Evolutionary conservation across 345 rosid genomes (phyloP).

Genomic region (Hypericum perforatum): DNA sequence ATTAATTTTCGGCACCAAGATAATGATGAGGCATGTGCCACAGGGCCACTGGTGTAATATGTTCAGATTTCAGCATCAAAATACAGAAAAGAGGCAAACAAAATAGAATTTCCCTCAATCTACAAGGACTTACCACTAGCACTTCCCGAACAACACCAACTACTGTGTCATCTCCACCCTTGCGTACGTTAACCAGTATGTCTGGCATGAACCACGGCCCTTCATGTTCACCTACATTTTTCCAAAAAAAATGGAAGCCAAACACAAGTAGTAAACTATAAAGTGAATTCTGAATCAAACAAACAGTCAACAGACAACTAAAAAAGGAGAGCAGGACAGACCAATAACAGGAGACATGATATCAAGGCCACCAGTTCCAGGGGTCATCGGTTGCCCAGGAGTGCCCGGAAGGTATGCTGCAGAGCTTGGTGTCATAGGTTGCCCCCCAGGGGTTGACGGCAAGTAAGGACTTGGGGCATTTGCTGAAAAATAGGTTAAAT

Average conservation of each 20-base stretch:
- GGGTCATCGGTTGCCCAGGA: constrained; percentile 99
- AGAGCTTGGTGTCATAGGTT: constrained; percentile 89
- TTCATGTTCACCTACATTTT: constrained; percentile 48
- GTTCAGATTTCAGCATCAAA: background rate
- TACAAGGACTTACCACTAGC: constrained; percentile 44
- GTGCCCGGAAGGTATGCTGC: constrained; percentile 79
- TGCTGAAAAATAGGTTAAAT: constrained; percentile 29
- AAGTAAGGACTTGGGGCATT: constrained; percentile 93
- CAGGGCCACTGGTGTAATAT: background rate
- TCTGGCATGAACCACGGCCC: constrained; percentile 87
- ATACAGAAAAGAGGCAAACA: background rate
- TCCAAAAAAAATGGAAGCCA: background rate
- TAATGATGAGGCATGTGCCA: too few species aligned
- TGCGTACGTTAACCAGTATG: constrained; percentile 66
- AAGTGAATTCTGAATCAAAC: background rate
- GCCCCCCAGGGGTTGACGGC: constrained; percentile 88
- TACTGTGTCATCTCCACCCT: constrained; percentile 43
- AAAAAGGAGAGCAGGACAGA: constrained; percentile 12
- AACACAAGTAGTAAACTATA: too few species aligned
- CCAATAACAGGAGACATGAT: constrained; percentile 88
- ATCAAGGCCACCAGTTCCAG: constrained; percentile 77
- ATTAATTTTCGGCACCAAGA: too few species aligned
- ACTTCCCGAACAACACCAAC: constrained; percentile 78
- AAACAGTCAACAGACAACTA: background rate
- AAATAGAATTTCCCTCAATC: background rate